Conservation (phyloP, 2,329 filamentous ascomycete species). For the Botrytis fragariae region DNA sequence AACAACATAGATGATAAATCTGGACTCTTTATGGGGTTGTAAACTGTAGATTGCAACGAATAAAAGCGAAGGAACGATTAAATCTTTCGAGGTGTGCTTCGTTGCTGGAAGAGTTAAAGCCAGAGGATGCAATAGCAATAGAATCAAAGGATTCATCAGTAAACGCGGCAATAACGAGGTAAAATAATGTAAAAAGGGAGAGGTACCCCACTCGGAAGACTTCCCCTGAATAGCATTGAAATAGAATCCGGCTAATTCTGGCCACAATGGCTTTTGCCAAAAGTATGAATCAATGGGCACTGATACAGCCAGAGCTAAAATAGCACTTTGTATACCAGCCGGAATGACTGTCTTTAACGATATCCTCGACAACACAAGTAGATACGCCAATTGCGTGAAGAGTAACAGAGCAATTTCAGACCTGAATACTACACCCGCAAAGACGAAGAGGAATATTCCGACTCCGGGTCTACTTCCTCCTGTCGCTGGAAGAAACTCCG, state of each 20-base stretch:
- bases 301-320: constrained; percentile 66
- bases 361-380: constrained; percentile 56
- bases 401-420: constrained; percentile 85
- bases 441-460: constrained; percentile 71
- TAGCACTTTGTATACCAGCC: constrained; percentile 62
- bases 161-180: constrained; percentile 76
- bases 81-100: constrained; percentile 43
- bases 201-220: constrained; percentile 83
- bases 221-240: constrained; percentile 87
- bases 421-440: constrained; percentile 81
- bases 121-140: constrained; percentile 51
- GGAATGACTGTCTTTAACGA: constrained; percentile 58
- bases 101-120: constrained; percentile 50
- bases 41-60: constrained; percentile 81
- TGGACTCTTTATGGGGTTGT: constrained; percentile 93
- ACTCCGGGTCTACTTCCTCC: constrained; percentile 39
- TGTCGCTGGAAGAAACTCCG: constrained; percentile 45
- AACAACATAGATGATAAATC: constrained; percentile 87
- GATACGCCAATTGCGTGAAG: constrained; percentile 60
- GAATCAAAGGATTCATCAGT: constrained; percentile 73
- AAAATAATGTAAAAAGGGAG: constrained; percentile 86
- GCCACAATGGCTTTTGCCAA: constrained; percentile 87
- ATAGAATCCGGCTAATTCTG: constrained; percentile 83
- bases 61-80: constrained; percentile 64
- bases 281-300: constrained; percentile 86